Evolutionary conservation across 768 basidiomycete genomes (phyloP), one percentile per base, ranked within the genome.

Genomic region (Scleroderma citrinum): DNA sequence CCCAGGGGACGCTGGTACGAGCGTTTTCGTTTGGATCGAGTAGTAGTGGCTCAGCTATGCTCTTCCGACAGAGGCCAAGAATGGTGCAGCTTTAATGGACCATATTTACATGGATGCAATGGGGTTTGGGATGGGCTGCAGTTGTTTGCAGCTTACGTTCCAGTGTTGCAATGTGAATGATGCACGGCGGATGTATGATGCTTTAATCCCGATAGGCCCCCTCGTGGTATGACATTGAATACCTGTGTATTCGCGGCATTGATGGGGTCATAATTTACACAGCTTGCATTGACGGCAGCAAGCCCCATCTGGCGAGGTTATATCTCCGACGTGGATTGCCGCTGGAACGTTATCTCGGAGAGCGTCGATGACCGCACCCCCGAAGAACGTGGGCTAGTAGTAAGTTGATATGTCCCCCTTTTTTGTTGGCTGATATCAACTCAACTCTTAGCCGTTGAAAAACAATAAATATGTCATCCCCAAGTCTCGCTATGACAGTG

Each of bases 81-180:
- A 83, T 53, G 93, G 94, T 2, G 92, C 93, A 5, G 93, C 94
- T 14, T 75, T 91, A 31, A 72, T 75, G 29, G 84, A 95, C 64
- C 94, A 98, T 66, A 90, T 99, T 54, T 98, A 98, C 65, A 79
- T 98, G 74, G 96, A 99, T 66, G 94, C 96, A 8, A 98, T 98
- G 96, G 95, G 94, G 24, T 99, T 99, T 66, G 96, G 96, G 41
- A 99, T 98, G 96, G 96, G 96, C 6, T 98, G 95, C 57, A 95
- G 92, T 60, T 98, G 96, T 67, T 75, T 99, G 45, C 96, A 99
- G 61, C 76, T 98, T 52, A 99, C 96, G 13, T 97, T 98, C 71
- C 96, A 99, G 68, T 87, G 93, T 3, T 96, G 92, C 68, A 92
- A 92, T 70, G 83, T 99, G 23, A 76, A 80, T 29, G 93, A 99